Evolutionary conservation across 257 asterid genomes (phyloP).

Genomic region (Solanum phureja): DNA sequence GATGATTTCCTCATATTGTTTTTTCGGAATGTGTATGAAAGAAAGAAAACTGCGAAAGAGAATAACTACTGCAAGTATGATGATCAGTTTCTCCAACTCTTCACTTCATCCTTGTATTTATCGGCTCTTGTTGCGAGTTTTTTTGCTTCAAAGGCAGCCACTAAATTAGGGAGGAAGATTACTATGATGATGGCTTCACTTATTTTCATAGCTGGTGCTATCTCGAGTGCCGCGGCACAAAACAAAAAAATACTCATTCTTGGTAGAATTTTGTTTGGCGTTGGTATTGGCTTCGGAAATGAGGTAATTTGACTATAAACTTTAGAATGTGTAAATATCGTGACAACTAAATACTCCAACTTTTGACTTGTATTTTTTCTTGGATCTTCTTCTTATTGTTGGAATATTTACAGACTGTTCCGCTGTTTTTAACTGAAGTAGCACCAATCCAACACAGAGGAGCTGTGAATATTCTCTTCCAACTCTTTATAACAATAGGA

Average conservation of each 20-base stretch:
- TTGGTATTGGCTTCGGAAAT: conserved; percentile 55
- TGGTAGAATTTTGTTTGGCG: conserved; percentile 39
- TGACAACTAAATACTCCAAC: no score
- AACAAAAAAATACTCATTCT: conserved; percentile 23
- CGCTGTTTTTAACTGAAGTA: conserved; percentile 30
- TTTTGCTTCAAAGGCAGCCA: conserved; percentile 25
- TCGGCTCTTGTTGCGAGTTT: conserved; percentile 38
- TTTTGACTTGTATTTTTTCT: not conserved
- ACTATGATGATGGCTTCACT: conserved; percentile 37
- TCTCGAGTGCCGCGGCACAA: conserved; percentile 14
- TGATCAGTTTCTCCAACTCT: conserved; percentile 32
- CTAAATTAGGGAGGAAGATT: conserved; percentile 23
- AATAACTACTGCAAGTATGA: conserved; percentile 49
- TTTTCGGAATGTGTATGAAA: conserved; percentile 31
- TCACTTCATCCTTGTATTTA: conserved; percentile 49
- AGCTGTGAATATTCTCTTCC: conserved; percentile 29
- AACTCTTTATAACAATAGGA: conserved; percentile 16
- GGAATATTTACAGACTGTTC: conserved; percentile 22
- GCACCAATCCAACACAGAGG: conserved; percentile 35
- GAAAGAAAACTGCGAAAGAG: conserved; percentile 23
- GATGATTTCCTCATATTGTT: conserved; percentile 38
- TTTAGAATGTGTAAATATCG: not conserved
- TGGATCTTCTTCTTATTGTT: not conserved
- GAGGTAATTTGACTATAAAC: conserved; percentile 18
- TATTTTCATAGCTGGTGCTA: conserved; percentile 33